phyloP scores from a whole-genome alignment of 148 eudicot species.

The Camellia granthamiana region DNA sequence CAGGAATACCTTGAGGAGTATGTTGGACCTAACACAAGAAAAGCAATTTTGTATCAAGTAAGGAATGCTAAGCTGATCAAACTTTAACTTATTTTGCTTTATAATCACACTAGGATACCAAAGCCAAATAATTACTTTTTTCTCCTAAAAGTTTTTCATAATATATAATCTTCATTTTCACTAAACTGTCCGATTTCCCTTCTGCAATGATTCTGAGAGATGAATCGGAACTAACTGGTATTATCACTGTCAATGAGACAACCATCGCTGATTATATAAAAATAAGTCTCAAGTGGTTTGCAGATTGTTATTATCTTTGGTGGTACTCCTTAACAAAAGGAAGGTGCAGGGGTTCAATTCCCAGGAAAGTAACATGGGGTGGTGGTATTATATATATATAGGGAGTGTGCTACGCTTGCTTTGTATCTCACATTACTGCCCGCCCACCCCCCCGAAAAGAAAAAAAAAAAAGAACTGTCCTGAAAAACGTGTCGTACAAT shows the following conservation, averaged over 20 bases:
- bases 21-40: conserved; percentile 67
- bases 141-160: background rate
- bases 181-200: background rate
- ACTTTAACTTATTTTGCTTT: conserved; percentile 1
- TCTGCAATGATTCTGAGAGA: background rate
- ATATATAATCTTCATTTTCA: background rate
- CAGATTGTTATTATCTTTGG: background rate
- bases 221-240: background rate
- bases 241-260: background rate
- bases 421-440: background rate
- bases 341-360: background rate
- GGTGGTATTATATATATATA: too few relatives aligned
- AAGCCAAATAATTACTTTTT: background rate
- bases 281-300: background rate
- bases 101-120: background rate
- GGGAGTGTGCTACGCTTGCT: background rate
- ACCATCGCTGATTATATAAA: background rate
- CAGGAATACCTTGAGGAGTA: conserved; percentile 89
- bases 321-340: background rate
- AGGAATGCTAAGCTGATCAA: conserved; percentile 25
- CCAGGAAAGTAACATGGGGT: background rate
- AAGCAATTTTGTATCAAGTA: conserved; percentile 72
- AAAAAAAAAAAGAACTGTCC: too few relatives aligned
- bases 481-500: background rate
- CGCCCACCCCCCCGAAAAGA: too few relatives aligned